A percentile compares a stretch with the other conserved stretches of the same genome.
Evolutionary conservation across 1,139 yeast genomes (phyloP).

Genomic region (Geotrichum aggregatum): DNA sequence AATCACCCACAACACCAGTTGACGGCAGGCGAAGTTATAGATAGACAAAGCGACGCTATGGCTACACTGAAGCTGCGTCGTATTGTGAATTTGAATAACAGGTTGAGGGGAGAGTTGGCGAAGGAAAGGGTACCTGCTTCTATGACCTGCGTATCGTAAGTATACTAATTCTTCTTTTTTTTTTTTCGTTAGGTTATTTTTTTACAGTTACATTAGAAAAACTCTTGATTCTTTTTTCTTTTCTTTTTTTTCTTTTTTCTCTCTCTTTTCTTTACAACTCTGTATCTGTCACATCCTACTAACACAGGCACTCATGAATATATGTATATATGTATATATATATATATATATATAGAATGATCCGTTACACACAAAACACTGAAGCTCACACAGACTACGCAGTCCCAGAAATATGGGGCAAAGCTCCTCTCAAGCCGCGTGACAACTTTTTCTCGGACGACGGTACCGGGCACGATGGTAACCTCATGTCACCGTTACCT

Average conservation of each 20-base stretch:
- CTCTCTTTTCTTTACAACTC: neutral
- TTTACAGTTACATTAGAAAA: neutral
- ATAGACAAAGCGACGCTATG: constrained; percentile 29
- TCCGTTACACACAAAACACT: neutral
- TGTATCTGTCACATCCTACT: too few species aligned
- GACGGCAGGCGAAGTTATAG: constrained; percentile 14
- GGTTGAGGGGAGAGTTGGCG: constrained; percentile 51
- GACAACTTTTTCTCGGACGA: neutral
- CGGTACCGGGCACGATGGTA: neutral
- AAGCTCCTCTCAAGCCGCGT: neutral
- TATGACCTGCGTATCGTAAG: constrained; percentile 50
- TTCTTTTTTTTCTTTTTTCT: neutral
- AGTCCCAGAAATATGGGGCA: constrained; percentile 10
- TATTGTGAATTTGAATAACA: constrained; percentile 55
- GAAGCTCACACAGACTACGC: constrained; percentile 1
- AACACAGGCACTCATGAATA: too few species aligned
- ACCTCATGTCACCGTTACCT: constrained; percentile 5
- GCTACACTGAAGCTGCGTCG: constrained; percentile 53
- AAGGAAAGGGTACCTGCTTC: constrained; percentile 66
- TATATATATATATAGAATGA: constrained; percentile 3
- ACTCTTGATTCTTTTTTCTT: neutral
- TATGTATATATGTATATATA: too few species aligned
- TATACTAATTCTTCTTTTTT: constrained; percentile 1
- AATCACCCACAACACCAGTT: neutral
- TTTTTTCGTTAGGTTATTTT: neutral